Conservation (phyloP, 257 asterid genomes). For the Hygrophila difformis region DNA sequence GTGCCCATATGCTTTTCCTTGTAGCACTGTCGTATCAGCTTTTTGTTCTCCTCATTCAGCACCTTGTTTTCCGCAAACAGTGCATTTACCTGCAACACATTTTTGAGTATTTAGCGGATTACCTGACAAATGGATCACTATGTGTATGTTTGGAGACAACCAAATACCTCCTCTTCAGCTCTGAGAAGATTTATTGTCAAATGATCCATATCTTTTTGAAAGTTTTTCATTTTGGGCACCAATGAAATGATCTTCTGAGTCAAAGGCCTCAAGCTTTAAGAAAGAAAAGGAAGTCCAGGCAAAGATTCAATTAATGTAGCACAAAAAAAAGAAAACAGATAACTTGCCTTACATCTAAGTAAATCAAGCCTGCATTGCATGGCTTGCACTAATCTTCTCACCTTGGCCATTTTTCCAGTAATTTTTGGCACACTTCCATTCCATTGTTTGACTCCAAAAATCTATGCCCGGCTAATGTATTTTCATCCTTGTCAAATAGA, state of each 20-base stretch:
- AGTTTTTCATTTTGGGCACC: conserved; percentile 42
- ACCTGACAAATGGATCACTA: background rate
- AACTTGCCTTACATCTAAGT: background rate
- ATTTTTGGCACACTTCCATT: conserved; percentile 47
- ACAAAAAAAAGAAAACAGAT: background rate
- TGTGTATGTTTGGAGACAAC: background rate
- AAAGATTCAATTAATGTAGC: conserved; percentile 7
- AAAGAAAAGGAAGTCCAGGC: conserved; percentile 20
- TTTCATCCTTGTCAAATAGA: conserved; percentile 44
- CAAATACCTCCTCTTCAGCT: conserved; percentile 88
- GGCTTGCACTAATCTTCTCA: conserved; percentile 19
- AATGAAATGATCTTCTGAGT: conserved; percentile 58
- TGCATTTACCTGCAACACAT: conserved; percentile 42
- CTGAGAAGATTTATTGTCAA: conserved; percentile 53
- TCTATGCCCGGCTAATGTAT: conserved; percentile 37
- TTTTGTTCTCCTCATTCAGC: conserved; percentile 48
- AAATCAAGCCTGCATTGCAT: no score
- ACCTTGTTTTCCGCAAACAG: conserved; percentile 56
- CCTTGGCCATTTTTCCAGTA: conserved; percentile 56
- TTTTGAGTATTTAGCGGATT: conserved; percentile 4
- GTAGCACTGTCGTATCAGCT: conserved; percentile 35
- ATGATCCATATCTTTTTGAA: conserved; percentile 67
- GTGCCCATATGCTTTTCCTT: conserved; percentile 41
- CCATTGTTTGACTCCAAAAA: conserved; percentile 59
- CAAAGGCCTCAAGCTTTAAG: conserved; percentile 55